These are phyloP conservation scores for Mayamaea pseudoterrestris DNA, from an alignment of 108 stramenopile genomes.

Conservation along the genomic window DNA sequence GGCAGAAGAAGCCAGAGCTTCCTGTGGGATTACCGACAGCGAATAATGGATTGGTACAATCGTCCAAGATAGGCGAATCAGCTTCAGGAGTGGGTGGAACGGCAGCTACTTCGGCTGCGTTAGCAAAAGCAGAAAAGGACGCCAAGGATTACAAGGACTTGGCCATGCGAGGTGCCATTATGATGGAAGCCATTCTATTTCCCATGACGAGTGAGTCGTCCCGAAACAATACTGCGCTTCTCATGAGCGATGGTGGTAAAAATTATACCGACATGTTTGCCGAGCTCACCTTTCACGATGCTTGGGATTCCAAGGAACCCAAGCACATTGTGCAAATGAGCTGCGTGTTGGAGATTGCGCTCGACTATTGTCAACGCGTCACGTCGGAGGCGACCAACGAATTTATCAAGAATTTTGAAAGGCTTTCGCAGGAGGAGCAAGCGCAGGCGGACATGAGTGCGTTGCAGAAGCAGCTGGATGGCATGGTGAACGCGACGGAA, in stretches of 20 bases:
- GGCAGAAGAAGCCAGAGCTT: conserved; percentile 2
- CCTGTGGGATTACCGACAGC: conserved; percentile 20
- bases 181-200: conserved; percentile 47
- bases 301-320: conserved; percentile 16
- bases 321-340: conserved; percentile 22
- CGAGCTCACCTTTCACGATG: conserved; percentile 26
- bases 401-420: neutral
- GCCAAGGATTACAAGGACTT: conserved; percentile 24
- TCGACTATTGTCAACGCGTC: conserved; percentile 68
- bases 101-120: no score
- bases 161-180: conserved; percentile 18
- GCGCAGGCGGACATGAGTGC: conserved; percentile 25
- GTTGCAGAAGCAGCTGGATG: conserved; percentile 12
- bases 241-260: neutral
- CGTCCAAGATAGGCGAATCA: no score
- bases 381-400: conserved; percentile 13
- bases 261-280: conserved; percentile 32
- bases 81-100: no score
- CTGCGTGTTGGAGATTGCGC: conserved; percentile 42
- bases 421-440: neutral
- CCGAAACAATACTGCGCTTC: neutral
- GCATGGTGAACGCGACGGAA: conserved; percentile 22
- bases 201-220: conserved; percentile 6
- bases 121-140: conserved; percentile 22
- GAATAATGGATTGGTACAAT: conserved; percentile 24